Conservation (phyloP, 148 eudicot genomes). For the Limonium bicolor region DNA sequence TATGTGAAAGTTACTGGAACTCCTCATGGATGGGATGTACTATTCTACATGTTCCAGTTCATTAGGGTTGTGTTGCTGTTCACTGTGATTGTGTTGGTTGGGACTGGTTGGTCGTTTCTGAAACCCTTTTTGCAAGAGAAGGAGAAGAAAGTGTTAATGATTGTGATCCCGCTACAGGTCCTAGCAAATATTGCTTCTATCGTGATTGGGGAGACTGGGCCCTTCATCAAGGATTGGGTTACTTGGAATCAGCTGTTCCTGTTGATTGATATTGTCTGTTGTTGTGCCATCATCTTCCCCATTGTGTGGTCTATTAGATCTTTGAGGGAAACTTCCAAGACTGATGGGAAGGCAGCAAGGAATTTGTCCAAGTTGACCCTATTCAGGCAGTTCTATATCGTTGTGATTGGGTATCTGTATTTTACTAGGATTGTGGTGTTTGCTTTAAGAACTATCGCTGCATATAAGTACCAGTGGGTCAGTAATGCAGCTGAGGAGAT, state of each 20-base stretch:
- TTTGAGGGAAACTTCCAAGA: constrained; percentile 22
- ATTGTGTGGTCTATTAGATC: constrained; percentile 35
- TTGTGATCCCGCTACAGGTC: constrained; percentile 31
- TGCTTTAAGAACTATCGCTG: constrained; percentile 17
- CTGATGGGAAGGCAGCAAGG: constrained; percentile 34
- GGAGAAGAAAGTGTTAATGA: constrained; percentile 33
- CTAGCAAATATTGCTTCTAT: constrained; percentile 27
- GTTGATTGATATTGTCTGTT: constrained; percentile 27
- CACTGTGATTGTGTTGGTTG: constrained; percentile 28
- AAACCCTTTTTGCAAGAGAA: constrained; percentile 30
- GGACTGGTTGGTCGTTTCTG: constrained; percentile 35
- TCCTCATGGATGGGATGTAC: constrained; percentile 34
- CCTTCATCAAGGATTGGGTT: constrained; percentile 13
- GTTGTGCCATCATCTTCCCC: constrained; percentile 32
- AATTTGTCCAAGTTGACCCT: constrained; percentile 26
- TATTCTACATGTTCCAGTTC: constrained; percentile 28
- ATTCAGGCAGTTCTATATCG: constrained; percentile 28
- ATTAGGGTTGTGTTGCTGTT: constrained; percentile 24
- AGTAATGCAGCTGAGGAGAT: constrained; percentile 27
- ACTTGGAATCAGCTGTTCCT: constrained; percentile 31
- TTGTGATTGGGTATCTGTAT: constrained; percentile 21
- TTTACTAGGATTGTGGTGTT: constrained; percentile 23
- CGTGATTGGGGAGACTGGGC: constrained; percentile 23
- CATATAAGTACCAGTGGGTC: constrained; percentile 25
- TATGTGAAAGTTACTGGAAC: constrained; percentile 22